Evolutionary conservation across 148 eudicot species (phyloP).

Genomic region (Nepenthes gracilis): DNA sequence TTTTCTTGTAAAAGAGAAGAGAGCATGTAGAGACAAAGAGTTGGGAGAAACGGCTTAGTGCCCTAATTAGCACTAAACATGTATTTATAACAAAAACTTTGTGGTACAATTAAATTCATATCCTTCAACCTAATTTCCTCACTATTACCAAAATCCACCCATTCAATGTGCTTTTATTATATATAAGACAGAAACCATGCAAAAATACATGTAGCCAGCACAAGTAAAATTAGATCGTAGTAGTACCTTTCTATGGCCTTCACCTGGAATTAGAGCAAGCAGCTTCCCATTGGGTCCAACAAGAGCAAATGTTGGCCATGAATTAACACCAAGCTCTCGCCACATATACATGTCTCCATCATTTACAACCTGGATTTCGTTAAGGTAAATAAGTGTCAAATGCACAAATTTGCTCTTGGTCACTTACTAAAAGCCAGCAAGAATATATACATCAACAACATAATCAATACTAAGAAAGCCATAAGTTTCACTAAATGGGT

Average conservation of each 20-base stretch:
- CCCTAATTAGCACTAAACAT: too few relatives aligned
- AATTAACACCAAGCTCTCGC: conserved; percentile 86
- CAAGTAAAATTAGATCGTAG: background rate
- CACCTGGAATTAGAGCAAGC: conserved; percentile 82
- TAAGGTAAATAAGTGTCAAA: background rate
- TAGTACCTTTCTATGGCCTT: conserved; percentile 84
- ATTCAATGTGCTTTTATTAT: background rate
- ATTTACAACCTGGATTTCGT: conserved; percentile 67
- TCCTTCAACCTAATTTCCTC: too few relatives aligned
- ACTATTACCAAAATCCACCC: too few relatives aligned
- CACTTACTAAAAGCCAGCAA: background rate
- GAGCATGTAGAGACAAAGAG: too few relatives aligned
- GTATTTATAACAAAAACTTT: too few relatives aligned
- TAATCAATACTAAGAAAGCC: too few relatives aligned
- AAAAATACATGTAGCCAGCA: background rate
- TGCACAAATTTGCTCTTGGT: background rate
- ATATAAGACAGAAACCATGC: conserved; percentile 1
- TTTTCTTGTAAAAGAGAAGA: too few relatives aligned
- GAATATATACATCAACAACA: background rate
- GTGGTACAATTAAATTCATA: too few relatives aligned
- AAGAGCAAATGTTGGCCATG: conserved; percentile 94
- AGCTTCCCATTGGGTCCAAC: conserved; percentile 86
- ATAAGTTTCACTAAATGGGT: too few relatives aligned
- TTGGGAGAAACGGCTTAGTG: too few relatives aligned
- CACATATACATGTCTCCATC: conserved; percentile 96